Percentiles rank a stretch among this genome's conserved stretches.
Conservation (phyloP, 768 basidiomycete genomes). For the Mycena olivaceomarginata region DNA sequence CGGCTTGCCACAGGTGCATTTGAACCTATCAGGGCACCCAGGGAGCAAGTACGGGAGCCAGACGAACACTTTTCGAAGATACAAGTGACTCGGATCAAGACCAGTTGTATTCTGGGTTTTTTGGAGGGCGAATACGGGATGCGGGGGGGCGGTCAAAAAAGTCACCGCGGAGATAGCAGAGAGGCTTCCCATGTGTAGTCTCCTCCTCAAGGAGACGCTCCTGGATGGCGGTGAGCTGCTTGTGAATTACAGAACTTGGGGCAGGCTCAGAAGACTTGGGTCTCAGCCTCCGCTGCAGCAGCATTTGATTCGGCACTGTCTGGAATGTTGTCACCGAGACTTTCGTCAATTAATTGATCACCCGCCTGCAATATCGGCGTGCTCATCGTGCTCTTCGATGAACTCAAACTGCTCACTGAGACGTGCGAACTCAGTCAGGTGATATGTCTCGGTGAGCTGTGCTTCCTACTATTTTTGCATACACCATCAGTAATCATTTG, state of each 20-base stretch:
- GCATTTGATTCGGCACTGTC: neutral
- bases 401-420: conserved; percentile 13
- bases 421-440: neutral
- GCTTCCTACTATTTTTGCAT: too few relatives aligned
- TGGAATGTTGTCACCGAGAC: neutral
- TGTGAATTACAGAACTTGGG: neutral
- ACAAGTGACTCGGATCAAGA: neutral
- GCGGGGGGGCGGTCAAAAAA: neutral
- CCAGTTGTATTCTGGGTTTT: neutral
- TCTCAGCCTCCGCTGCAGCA: neutral
- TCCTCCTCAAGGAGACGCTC: too few relatives aligned
- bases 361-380: conserved; percentile 33
- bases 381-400: conserved; percentile 31
- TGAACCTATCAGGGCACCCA: conserved; percentile 25
- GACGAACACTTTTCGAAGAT: neutral
- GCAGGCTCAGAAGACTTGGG: neutral
- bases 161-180: too few relatives aligned
- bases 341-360: conserved; percentile 25
- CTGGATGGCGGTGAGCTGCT: neutral
- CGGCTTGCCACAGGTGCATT: conserved; percentile 24
- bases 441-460: too few relatives aligned
- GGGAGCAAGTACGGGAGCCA: conserved; percentile 24
- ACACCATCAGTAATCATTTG: too few relatives aligned
- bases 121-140: conserved; percentile 16
- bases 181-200: too few relatives aligned